Base-by-base conservation (phyloP, 225 moss, liverwort and hornwort species). In the Bryum argenteum region DNA sequence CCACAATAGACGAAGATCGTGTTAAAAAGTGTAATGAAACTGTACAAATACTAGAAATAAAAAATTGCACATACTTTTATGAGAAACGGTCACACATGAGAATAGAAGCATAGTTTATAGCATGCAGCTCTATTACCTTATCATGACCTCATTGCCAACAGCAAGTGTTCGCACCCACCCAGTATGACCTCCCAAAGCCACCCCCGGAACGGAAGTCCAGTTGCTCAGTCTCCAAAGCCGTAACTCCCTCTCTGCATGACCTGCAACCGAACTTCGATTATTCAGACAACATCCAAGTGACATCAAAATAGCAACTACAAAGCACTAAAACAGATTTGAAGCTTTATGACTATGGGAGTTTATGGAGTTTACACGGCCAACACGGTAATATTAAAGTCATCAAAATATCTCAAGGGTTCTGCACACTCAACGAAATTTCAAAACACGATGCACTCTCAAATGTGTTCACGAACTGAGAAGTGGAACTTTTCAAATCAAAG, bases 131-230 rank as follows among this genome's bases (percentile, higher is more conserved):
- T 23, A 23, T 75, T 76, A 81, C 85, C 85, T 85, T 41, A 82
- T 57, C 70, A 85, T 81, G 38, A 79, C 13, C 24, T 53, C 66
- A 16, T 76, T 78, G 73, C 75, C 65, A 72, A 76, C 71, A 47
- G 79, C 81, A 62, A 85, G 78, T 23, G 81, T 73, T 66, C 85
- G 81, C 69, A 82, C 85, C 85, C 85, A 85, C 21, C 85, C 85
- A 50, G 85, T 82, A 61, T 85, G 85, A 1, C 81, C 79, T 63
- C 79, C 79, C 22, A 85, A 79, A 64, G 69, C 20, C 69, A 52
- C 52, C 42, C 69, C 75, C 67, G 44, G 60, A 65, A 85, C 45
- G 56, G 75, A 51, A 65, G 54, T 65, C 78, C 79, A 61, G 38
- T 79, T 72, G 22, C 41, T 65, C 6, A 80, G 68, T 61, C 78